Conservation (phyloP, 768 basidiomycete genomes). For the Mycena polygramma region DNA sequence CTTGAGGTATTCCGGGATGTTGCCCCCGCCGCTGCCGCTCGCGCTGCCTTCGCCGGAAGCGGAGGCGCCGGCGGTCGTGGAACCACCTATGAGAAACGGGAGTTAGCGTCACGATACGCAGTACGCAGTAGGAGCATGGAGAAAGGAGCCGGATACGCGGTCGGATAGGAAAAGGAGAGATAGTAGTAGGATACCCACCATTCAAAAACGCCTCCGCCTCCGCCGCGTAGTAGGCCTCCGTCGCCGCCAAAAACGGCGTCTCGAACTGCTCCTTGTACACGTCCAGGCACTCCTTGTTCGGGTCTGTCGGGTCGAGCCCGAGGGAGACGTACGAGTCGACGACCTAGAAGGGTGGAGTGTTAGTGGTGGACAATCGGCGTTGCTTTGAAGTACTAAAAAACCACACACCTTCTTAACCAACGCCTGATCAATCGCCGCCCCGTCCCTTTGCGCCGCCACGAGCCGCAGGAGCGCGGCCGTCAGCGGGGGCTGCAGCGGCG, state of each 20-base stretch:
- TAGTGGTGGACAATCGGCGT: too few relatives aligned
- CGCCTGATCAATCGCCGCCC: constrained; percentile 92
- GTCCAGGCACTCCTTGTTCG: constrained; percentile 93
- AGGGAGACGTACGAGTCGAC: constrained; percentile 96
- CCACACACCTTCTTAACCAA: constrained; percentile 78
- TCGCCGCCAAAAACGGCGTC: constrained; percentile 86
- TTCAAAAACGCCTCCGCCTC: constrained; percentile 90
- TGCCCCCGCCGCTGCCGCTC: constrained; percentile 77
- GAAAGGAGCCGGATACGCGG: too few relatives aligned
- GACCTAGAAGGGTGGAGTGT: constrained; percentile 51
- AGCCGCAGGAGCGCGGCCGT: constrained; percentile 87
- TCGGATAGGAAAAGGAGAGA: too few relatives aligned
- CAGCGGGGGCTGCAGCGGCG: constrained; percentile 85
- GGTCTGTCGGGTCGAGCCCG: constrained; percentile 91
- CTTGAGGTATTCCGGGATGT: constrained; percentile 90
- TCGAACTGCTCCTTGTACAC: constrained; percentile 95
- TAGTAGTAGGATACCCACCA: not conserved
- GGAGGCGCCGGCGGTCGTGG: too few relatives aligned
- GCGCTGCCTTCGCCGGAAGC: constrained; percentile 45
- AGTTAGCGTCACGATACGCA: too few relatives aligned
- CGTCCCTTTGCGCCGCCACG: constrained; percentile 94
- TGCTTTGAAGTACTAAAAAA: too few relatives aligned
- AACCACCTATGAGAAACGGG: too few relatives aligned
- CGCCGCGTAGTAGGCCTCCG: constrained; percentile 90
- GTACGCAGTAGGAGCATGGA: too few relatives aligned